phyloP scores from a whole-genome alignment of 2,329 filamentous ascomycete genomes.

The Colletotrichum australisinense region DNA sequence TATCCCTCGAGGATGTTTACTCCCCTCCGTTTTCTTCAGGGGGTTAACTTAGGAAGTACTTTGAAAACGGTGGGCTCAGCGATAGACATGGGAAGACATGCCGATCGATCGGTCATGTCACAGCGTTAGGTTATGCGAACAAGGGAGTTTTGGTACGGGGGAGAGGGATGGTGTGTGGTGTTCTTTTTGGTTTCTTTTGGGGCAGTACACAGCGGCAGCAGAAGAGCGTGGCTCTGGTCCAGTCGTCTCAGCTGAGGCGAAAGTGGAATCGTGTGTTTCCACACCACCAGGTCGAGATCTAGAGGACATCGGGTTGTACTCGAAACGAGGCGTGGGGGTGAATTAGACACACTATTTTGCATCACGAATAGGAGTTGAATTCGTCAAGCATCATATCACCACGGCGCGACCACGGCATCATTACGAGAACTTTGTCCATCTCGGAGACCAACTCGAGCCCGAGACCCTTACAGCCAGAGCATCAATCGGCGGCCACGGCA shows the following conservation, averaged over 20 bases:
- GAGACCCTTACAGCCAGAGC: neutral
- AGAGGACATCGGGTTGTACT: constrained; percentile 9
- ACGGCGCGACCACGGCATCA: constrained; percentile 17
- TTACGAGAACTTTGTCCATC: neutral
- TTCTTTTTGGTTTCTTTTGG: neutral
- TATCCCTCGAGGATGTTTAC: constrained; percentile 1
- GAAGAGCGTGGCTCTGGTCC: neutral
- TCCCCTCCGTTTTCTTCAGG: constrained; percentile 19
- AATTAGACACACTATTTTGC: constrained; percentile 14
- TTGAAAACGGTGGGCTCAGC: constrained; percentile 25
- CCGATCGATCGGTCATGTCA: constrained; percentile 16
- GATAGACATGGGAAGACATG: constrained; percentile 17
- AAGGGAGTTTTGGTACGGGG: constrained; percentile 30
- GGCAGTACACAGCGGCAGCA: neutral
- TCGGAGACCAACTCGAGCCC: constrained; percentile 7
- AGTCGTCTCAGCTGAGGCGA: constrained; percentile 1
- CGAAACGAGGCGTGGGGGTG: constrained; percentile 13
- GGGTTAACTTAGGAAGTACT: constrained; percentile 8
- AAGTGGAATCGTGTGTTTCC: constrained; percentile 5
- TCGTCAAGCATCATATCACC: constrained; percentile 16
- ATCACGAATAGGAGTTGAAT: constrained; percentile 5
- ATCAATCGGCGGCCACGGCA: neutral
- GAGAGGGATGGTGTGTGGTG: constrained; percentile 13
- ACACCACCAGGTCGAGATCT: constrained; percentile 3
- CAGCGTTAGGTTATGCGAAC: constrained; percentile 24